Conservation (phyloP, 2,329 filamentous ascomycete species). For the Beauveria medogensis region DNA sequence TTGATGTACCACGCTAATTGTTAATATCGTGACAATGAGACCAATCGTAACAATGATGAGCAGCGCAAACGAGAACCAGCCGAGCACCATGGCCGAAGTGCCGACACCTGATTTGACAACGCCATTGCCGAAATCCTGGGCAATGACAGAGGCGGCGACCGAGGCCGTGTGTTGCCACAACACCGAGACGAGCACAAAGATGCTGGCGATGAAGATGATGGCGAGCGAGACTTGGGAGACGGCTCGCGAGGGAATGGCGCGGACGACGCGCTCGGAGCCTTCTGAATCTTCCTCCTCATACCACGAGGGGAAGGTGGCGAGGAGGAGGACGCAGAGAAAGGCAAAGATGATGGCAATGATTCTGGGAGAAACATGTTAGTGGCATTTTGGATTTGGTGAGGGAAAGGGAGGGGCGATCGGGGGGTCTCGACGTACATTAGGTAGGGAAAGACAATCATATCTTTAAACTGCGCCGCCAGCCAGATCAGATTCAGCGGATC, state of each 20-base stretch:
- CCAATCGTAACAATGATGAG: slow-evolving; percentile 95
- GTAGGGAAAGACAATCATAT: slow-evolving; percentile 97
- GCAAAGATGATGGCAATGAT: slow-evolving; percentile 98
- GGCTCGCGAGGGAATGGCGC: slow-evolving; percentile 84
- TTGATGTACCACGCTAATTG: slow-evolving; percentile 70
- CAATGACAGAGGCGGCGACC: slow-evolving; percentile 87
- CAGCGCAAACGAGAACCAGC: slow-evolving; percentile 93
- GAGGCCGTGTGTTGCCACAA: slow-evolving; percentile 94
- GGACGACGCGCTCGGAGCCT: slow-evolving; percentile 82
- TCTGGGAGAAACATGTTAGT: slow-evolving; percentile 33
- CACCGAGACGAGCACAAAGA: slow-evolving; percentile 66
- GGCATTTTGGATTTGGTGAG: background rate
- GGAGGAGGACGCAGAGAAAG: slow-evolving; percentile 88
- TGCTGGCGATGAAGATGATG: slow-evolving; percentile 74
- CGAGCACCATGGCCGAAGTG: slow-evolving; percentile 91
- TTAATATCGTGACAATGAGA: slow-evolving; percentile 91
- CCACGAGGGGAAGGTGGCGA: slow-evolving; percentile 96
- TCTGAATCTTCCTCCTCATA: slow-evolving; percentile 79
- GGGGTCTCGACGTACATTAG: slow-evolving; percentile 61
- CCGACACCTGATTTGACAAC: slow-evolving; percentile 80
- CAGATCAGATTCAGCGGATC: slow-evolving; percentile 96
- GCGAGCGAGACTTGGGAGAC: slow-evolving; percentile 90
- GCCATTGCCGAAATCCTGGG: slow-evolving; percentile 86
- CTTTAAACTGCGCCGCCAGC: slow-evolving; percentile 95
- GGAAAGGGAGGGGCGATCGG: no score